phyloP scores from a whole-genome alignment of 1,284 basidiomycete genomes.

The Malassezia sympodialis region DNA sequence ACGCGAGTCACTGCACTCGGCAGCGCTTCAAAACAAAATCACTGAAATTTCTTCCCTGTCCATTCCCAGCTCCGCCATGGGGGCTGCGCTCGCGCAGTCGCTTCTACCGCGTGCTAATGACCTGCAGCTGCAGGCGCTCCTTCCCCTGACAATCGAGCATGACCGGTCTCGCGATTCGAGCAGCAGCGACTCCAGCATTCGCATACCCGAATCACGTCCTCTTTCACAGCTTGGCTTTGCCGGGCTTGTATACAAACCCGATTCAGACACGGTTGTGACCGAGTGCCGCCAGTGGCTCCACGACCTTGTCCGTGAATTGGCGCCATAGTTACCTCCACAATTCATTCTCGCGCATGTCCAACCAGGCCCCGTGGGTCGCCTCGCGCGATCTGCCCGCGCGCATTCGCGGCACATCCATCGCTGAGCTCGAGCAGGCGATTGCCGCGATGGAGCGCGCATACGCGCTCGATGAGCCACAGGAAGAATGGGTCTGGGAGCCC shows the following conservation, averaged over 20 bases:
- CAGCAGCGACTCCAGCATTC: background rate
- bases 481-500: constrained; percentile 3
- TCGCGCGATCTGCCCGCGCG: constrained; percentile 5
- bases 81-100: background rate
- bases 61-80: background rate
- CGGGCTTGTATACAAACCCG: background rate
- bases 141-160: background rate
- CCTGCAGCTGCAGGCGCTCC: background rate
- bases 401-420: background rate
- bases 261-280: background rate
- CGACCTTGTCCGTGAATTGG: background rate
- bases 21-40: background rate
- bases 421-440: background rate
- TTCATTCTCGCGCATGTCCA: background rate
- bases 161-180: background rate
- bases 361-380: background rate
- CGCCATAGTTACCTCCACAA: background rate
- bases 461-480: background rate
- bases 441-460: background rate
- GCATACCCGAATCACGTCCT: background rate
- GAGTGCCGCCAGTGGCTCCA: constrained; percentile 4
- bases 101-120: background rate
- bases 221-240: constrained; percentile 3
- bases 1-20: background rate
- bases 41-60: background rate